Conservation (phyloP, 306 rosid genomes). For the Begonia peltatifolia region DNA sequence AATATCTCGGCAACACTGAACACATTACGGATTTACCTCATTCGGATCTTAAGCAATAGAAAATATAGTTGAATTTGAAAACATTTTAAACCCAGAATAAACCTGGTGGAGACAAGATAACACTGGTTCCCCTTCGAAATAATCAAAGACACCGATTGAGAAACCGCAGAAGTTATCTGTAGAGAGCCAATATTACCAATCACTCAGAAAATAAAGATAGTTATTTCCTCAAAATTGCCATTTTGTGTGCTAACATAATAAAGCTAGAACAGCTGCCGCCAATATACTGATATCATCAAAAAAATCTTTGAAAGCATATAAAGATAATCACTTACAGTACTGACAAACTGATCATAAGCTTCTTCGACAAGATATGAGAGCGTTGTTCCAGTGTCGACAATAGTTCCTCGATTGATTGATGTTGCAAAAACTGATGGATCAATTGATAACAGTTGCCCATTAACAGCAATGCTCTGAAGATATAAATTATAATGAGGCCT, state of each 20-base stretch:
- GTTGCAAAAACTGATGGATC: slow-evolving; percentile 61
- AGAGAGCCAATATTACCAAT: slow-evolving; percentile 9
- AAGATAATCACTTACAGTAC: slow-evolving; percentile 42
- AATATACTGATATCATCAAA: background rate
- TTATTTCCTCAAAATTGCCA: slow-evolving; percentile 26
- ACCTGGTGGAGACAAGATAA: slow-evolving; percentile 74
- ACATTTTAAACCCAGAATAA: slow-evolving; percentile 7
- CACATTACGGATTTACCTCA: slow-evolving; percentile 13
- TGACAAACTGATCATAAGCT: slow-evolving; percentile 75
- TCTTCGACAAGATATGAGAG: slow-evolving; percentile 77
- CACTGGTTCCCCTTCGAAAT: slow-evolving; percentile 73
- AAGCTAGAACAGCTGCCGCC: too few species aligned
- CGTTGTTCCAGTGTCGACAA: slow-evolving; percentile 85
- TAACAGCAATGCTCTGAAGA: slow-evolving; percentile 73
- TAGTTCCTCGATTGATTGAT: slow-evolving; percentile 62
- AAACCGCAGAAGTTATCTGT: slow-evolving; percentile 61
- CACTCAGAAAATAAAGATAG: slow-evolving; percentile 7
- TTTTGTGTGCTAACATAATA: too few species aligned
- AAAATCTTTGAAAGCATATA: background rate
- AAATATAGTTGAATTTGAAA: background rate
- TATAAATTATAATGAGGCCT: slow-evolving; percentile 93
- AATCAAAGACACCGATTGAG: slow-evolving; percentile 41
- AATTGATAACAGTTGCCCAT: slow-evolving; percentile 60
- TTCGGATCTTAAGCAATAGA: slow-evolving; percentile 13
- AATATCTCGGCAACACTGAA: slow-evolving; percentile 55